Base-by-base conservation (phyloP, 2,329 filamentous ascomycete genomes). In the Neodidymelliopsis sp. region DNA sequence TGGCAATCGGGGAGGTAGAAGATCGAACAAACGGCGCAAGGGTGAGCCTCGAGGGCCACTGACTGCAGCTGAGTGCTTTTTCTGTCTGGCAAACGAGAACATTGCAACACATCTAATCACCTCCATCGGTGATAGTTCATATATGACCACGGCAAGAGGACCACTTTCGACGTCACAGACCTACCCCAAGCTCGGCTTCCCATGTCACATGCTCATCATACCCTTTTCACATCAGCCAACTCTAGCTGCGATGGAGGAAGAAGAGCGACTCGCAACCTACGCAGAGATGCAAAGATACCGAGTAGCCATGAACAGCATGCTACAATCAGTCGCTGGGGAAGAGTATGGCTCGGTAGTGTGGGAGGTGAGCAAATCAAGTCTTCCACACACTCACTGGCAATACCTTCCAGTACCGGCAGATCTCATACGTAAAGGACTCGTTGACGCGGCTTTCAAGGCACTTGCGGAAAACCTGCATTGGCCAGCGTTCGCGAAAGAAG, bases 321-420 rank as follows among this genome's bases (percentile, higher is more conserved):
- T 97, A 10, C 73, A 70, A 37, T 70, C 75, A 18, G 67, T 69
- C 75, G 65, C 76, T 30, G 67, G 61, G 11, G 71, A 82, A 54
- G 81, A 82, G 56, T 84, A 97, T 1, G 94, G 93, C 12, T 84
- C 86, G 2, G 88, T 97, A 1, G 94, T 91, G 0, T 99, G 91
- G 85, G 94, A 97, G 74, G 92, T 99, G 63, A 93, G 87, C 67
- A 87, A 91, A 39, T 80, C 80, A 4, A 83, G 83, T 40, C 91
- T 94, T 44, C 86, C 97, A 46, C 94, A 99, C 69, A 81, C 87
- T 1, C 93, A 97, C 67, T 97, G 92, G 94, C 95, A 99, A 73
- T 88, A 95, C 60, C 77, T 97, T 22, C 91, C 94, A 1, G 79
- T 95, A 0, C 83, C 88, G 0, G 77, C 82, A 0, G 80, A 88